Evolutionary conservation across 352 stramenopile genomes (phyloP), one percentile per base, ranked within the genome.

Genomic region (Salisapilia sapeloensis): DNA sequence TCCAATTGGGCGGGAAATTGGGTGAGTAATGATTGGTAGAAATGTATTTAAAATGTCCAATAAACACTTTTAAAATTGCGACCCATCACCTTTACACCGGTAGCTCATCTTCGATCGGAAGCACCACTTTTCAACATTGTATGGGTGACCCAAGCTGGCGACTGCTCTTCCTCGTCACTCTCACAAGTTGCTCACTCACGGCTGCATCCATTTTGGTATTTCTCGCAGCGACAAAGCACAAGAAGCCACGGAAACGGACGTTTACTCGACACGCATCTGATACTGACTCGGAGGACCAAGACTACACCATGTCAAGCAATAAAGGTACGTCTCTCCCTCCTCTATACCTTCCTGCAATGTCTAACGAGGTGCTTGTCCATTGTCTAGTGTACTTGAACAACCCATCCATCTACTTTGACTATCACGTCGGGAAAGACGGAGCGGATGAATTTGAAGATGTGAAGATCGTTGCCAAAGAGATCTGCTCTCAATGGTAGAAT

Each of bases 381-480:
- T 10, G 34, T 84, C 69, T 83, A 12, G 44, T 64, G 15, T 90
- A 90, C 42, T 33, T 90, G 16, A 90, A 90, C 53, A 90, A 90
- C 35, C 19, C 74, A 4, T 55, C 69, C 31, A 58, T 55, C 36
- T 84, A 65, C 46, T 65, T 64, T 29, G 58, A 80, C 48, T 90
- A 72, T 33, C 42, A 48, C 11, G 70, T 90, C 28, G 74, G 70
- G 34, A 55, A 58, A 12, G 53, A 53, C 29, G 60, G 63, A 22
- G 24, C 39, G 20, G 67, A 86, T 38, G 74, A 86, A 41, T 83
- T 86, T 35, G 62, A 83, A 29, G 74, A 85, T 42, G 62, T 62
- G 48, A 90, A 90, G 49, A 51, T 66, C 27, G 74, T 82, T 18
- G 63, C 58, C 16, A 62, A 59, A 29, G 51, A 59, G 41, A 83